phyloP scores from a whole-genome alignment of 2,329 filamentous ascomycete genomes.

The Nigrospora sphaerica region DNA sequence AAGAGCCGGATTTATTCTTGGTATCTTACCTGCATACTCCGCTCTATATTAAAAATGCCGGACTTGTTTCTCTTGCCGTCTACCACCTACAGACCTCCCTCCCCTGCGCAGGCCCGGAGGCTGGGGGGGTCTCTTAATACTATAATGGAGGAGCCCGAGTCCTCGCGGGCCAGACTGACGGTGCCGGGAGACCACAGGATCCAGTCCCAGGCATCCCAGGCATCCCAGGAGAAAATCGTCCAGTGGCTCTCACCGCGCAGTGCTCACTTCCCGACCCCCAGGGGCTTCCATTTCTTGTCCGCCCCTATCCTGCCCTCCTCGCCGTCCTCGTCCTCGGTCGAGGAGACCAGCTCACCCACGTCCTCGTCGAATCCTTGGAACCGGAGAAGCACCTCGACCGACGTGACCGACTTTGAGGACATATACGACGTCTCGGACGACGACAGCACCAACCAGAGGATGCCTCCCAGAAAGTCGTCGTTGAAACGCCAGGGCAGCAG shows the following conservation, averaged over 20 bases:
- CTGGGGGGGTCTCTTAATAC: slow-evolving; percentile 51
- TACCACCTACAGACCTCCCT: slow-evolving; percentile 36
- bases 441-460: slow-evolving; percentile 52
- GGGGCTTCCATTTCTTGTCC: slow-evolving; percentile 57
- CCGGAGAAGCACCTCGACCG: slow-evolving; percentile 54
- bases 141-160: slow-evolving; percentile 51
- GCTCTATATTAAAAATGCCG: slow-evolving; percentile 34
- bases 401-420: slow-evolving; percentile 73
- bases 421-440: slow-evolving; percentile 83
- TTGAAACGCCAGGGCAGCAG: slow-evolving; percentile 27
- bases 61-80: slow-evolving; percentile 32
- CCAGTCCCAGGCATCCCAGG: slow-evolving; percentile 26
- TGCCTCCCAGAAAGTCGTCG: slow-evolving; percentile 34
- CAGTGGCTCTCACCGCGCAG: slow-evolving; percentile 53
- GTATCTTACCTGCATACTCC: slow-evolving; percentile 14
- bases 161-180: slow-evolving; percentile 21
- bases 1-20: slow-evolving; percentile 12
- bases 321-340: slow-evolving; percentile 46
- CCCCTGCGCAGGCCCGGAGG: slow-evolving; percentile 51
- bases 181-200: slow-evolving; percentile 15
- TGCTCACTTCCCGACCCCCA: slow-evolving; percentile 66
- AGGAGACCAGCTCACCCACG: slow-evolving; percentile 39
- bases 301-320: slow-evolving; percentile 57
- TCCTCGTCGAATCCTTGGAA: slow-evolving; percentile 56
- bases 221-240: slow-evolving; percentile 42